phyloP scores from a whole-genome alignment of 306 rosid species.

The Pterocarpus macrocarpus region DNA sequence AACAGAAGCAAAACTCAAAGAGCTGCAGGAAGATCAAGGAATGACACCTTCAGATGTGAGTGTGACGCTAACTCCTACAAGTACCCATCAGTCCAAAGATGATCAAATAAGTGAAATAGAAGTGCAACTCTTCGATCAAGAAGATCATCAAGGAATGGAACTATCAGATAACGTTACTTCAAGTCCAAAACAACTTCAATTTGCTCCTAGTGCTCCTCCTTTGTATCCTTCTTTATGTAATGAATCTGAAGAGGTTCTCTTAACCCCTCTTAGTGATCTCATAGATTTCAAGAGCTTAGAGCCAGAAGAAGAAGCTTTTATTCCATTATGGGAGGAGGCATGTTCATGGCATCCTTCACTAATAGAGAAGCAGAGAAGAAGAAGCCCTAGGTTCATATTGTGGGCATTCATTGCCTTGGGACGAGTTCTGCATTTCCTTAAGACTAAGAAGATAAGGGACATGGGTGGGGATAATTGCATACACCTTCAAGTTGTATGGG shows the following conservation, averaged over 20 bases:
- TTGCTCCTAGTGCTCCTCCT: constrained; percentile 33
- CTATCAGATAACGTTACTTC: neutral
- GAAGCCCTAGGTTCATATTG: constrained; percentile 39
- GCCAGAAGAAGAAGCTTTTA: constrained; percentile 28
- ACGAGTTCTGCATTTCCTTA: constrained; percentile 41
- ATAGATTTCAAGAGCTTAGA: constrained; percentile 35
- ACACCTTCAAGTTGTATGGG: constrained; percentile 45
- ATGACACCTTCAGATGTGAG: constrained; percentile 11
- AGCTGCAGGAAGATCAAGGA: neutral
- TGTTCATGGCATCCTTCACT: constrained; percentile 46
- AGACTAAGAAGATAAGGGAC: constrained; percentile 35
- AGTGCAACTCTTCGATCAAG: neutral
- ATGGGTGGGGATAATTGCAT: constrained; percentile 5
- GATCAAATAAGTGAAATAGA: neutral
- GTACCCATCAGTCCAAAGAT: constrained; percentile 1
- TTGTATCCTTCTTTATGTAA: constrained; percentile 24
- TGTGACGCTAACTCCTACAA: constrained; percentile 4
- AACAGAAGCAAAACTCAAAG: neutral
- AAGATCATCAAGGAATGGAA: neutral
- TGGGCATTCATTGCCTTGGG: constrained; percentile 54
- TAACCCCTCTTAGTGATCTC: constrained; percentile 7
- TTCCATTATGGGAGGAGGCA: constrained; percentile 43
- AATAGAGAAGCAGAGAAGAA: constrained; percentile 25
- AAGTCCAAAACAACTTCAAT: constrained; percentile 21
- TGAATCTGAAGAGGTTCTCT: constrained; percentile 18